A percentile compares a stretch with the other conserved stretches of the same genome.
Conservation (phyloP, 2,329 filamentous ascomycete genomes). For the Aciculosporium take region DNA sequence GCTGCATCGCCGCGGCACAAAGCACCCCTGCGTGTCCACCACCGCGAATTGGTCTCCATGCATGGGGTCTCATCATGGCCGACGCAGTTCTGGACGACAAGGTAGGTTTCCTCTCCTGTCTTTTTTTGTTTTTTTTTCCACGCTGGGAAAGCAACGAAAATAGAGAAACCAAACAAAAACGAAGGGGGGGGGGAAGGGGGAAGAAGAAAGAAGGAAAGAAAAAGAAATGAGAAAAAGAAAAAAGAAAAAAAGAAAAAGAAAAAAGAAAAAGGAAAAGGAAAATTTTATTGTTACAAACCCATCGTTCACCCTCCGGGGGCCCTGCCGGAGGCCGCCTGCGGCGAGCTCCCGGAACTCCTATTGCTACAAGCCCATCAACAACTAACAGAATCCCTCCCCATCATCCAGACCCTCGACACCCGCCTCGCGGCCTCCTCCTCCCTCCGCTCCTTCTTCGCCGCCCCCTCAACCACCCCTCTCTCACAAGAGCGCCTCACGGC, state of each 20-base stretch:
- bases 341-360: no score
- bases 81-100: constrained; percentile 33
- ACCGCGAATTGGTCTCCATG: constrained; percentile 13
- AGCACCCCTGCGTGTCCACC: constrained; percentile 10
- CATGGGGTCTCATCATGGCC: constrained; percentile 37
- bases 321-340: no score
- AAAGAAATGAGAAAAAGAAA: no score
- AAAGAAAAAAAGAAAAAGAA: no score
- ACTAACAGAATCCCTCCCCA: neutral
- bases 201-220: neutral
- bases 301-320: no score
- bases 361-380: no score
- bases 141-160: no score
- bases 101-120: constrained; percentile 17
- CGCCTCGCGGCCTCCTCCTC: constrained; percentile 46
- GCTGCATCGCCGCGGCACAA: constrained; percentile 26
- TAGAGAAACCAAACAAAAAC: no score
- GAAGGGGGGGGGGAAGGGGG: no score
- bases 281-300: no score
- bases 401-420: constrained; percentile 44
- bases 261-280: no score
- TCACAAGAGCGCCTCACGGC: constrained; percentile 33
- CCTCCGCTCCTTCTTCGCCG: constrained; percentile 34
- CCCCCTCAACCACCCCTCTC: constrained; percentile 9
- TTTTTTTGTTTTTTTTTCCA: no score